Conservation (phyloP, 2,329 filamentous ascomycete species). For the Geosmithia putterillii region DNA sequence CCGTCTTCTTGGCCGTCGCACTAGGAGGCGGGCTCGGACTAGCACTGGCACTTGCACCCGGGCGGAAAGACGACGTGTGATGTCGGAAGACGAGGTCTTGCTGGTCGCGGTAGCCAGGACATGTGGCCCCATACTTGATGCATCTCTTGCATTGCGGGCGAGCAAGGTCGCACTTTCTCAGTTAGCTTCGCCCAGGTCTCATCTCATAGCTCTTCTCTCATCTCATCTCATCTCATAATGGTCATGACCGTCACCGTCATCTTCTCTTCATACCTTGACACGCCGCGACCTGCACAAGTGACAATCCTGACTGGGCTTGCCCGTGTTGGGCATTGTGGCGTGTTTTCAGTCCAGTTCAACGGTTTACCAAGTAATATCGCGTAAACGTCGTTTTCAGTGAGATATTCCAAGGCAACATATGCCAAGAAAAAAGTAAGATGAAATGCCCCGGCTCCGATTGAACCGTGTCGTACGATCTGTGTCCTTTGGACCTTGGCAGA, state of each 20-base stretch:
- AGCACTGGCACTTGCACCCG: constrained; percentile 15
- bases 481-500: no score
- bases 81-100: constrained; percentile 26
- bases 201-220: not conserved
- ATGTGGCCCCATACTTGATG: constrained; percentile 24
- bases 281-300: constrained; percentile 25
- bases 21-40: constrained; percentile 1
- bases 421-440: no score
- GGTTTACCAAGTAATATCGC: not conserved
- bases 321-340: constrained; percentile 24
- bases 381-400: no score
- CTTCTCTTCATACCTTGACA: constrained; percentile 20
- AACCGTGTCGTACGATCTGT: no score
- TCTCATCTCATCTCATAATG: not conserved
- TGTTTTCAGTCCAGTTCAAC: not conserved
- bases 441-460: no score
- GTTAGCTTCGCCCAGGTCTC: not conserved
- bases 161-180: constrained; percentile 24
- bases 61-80: constrained; percentile 14
- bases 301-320: constrained; percentile 26
- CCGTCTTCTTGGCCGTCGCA: no score
- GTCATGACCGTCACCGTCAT: not conserved
- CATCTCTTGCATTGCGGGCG: constrained; percentile 26
- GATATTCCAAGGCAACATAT: no score
- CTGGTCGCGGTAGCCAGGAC: constrained; percentile 25